Evolutionary conservation across 2,329 filamentous ascomycete genomes (phyloP), one percentile per base, ranked within the genome.

Genomic region (Venturiaceae sp.): DNA sequence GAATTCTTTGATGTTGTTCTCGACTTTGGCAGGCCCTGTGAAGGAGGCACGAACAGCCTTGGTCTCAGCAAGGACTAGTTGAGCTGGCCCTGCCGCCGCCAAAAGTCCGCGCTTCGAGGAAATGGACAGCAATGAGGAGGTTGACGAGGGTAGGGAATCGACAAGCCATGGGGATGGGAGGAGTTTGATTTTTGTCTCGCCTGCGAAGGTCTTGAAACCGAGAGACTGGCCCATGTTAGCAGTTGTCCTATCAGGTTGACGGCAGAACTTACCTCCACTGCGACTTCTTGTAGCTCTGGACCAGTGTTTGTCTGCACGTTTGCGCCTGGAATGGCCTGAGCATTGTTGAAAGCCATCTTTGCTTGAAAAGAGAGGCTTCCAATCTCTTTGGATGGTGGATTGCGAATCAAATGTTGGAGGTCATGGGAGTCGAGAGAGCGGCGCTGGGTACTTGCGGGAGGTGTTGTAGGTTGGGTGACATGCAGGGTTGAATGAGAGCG

Each of bases 21-120:
- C 84, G 60, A 79, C 74, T 62, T 83, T 80, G 36, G 79, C 75
- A 13, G 78, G 72, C 16, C 60, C 37, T n/a, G 62, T 78, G 67
- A 95, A 92, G 2, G 87, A 84, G 63, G 88, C 85, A 64, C 92
- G 84, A 50, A 96, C 82, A 3, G 84, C 80, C 58, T 92, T 84
- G 14, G 92, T 95, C 2, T 82, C 85, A 34, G 89, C 84, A 60
- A 99, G 73, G 60, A 89, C 78, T 47, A 99, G 80, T 54, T 81
- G 80, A 66, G 95, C 86, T 37, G 92, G 92, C 16, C 90, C 88
- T 55, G 89, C 94, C 53, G 92, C 94, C 32, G 92, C 92, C 58
- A 96, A 78, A 23, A 99, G 80, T 41, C 90, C 90, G 71, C 84
- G 86, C 61, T 80, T 83, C 33, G 90, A 86, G 58, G 92, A 91